phyloP scores from a whole-genome alignment of 345 rosid species.

The Bretschneidera sinensis region DNA sequence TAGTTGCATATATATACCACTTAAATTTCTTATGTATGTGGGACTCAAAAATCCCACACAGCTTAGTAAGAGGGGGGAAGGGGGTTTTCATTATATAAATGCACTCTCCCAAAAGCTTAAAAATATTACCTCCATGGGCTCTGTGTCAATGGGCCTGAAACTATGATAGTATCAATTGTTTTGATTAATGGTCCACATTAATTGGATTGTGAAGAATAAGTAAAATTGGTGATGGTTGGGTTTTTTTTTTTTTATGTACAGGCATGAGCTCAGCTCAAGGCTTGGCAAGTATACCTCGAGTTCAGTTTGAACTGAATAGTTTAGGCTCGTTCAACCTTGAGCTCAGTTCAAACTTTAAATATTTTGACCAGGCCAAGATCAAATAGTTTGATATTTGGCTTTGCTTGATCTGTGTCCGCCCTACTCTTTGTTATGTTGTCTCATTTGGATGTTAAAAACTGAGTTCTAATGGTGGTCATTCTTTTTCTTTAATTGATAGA shows the following conservation, averaged over 20 bases:
- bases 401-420: neutral
- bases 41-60: neutral
- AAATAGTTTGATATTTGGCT: no score
- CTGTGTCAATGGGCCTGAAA: neutral
- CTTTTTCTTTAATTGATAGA: conserved; percentile 40
- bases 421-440: neutral
- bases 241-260: neutral
- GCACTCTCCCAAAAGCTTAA: no score
- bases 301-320: no score
- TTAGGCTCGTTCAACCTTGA: neutral
- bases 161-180: no score
- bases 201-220: no score
- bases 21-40: no score
- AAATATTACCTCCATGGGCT: neutral
- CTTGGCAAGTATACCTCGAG: neutral
- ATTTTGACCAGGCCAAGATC: neutral
- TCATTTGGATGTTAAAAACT: no score
- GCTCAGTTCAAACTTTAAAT: neutral
- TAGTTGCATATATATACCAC: no score
- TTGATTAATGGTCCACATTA: no score
- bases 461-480: neutral
- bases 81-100: neutral
- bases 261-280: neutral
- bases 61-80: neutral
- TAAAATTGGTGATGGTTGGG: no score